Percentiles rank a stretch among this genome's conserved stretches.
These are phyloP conservation scores for Stephanodiscus minutulus DNA, from an alignment of 108 stramenopile genomes.

Conservation along the genomic window DNA sequence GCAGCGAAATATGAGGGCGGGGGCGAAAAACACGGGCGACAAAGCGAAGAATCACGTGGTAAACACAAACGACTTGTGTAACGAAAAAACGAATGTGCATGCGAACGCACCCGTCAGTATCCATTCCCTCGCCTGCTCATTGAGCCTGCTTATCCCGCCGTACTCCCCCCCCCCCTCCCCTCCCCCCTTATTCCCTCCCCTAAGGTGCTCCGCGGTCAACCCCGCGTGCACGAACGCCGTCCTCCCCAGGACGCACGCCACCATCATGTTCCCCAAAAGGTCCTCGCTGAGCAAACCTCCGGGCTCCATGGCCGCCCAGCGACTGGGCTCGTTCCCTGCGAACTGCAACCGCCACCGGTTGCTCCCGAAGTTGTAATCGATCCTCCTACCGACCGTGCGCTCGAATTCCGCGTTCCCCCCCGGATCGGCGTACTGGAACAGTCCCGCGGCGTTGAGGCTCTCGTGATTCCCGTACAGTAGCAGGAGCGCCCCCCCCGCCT, in stretches of 20 bases:
- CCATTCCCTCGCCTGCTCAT: conserved; percentile 61
- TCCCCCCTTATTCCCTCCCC: conserved; percentile 7
- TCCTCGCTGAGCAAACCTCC: conserved; percentile 60
- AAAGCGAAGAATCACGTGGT: too few relatives aligned
- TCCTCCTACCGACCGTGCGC: conserved; percentile 23
- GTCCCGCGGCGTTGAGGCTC: conserved; percentile 68
- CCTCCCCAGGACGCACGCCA: conserved; percentile 63
- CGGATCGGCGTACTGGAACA: conserved; percentile 69
- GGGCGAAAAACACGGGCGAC: too few relatives aligned
- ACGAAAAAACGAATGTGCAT: too few relatives aligned
- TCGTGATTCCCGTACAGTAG: conserved; percentile 82
- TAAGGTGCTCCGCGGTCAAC: conserved; percentile 63
- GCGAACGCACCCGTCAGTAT: conserved; percentile 29
- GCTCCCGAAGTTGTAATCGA: conserved; percentile 40
- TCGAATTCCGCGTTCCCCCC: conserved; percentile 68
- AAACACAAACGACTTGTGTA: too few relatives aligned
- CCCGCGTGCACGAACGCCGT: conserved; percentile 85
- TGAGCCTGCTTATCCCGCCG: conserved; percentile 66
- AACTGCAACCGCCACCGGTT: conserved; percentile 73
- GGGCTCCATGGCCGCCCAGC: conserved; percentile 78
- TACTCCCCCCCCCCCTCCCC: conserved; percentile 7
- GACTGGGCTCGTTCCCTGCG: conserved; percentile 68
- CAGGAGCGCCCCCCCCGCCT: conserved; percentile 56
- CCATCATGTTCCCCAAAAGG: conserved; percentile 71
- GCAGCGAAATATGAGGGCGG: neutral